These are phyloP conservation scores for Chalaropsis thielavioides DNA, from an alignment of 2,329 filamentous ascomycete genomes.

Conservation along the genomic window DNA sequence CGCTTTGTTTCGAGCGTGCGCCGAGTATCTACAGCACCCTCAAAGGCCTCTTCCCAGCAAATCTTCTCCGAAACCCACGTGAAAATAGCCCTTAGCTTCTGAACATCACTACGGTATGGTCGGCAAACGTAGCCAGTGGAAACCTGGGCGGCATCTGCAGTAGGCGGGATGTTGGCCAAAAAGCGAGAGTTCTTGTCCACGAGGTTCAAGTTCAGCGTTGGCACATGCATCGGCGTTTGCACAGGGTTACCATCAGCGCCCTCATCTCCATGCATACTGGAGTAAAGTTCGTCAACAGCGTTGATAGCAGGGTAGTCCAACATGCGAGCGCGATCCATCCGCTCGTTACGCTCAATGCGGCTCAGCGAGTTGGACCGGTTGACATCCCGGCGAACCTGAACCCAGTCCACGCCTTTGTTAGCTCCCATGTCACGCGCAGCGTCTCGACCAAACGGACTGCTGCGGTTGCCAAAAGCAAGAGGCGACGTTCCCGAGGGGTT, in stretches of 20 bases:
- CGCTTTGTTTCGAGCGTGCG: constrained; percentile 72
- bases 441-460: constrained; percentile 30
- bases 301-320: constrained; percentile 79
- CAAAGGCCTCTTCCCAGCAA: constrained; percentile 87
- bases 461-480: constrained; percentile 23
- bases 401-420: constrained; percentile 60
- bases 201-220: constrained; percentile 60
- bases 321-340: constrained; percentile 84
- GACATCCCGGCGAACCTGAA: constrained; percentile 90
- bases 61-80: constrained; percentile 96
- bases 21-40: constrained; percentile 68
- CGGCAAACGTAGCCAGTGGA: constrained; percentile 87
- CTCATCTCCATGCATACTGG: constrained; percentile 79
- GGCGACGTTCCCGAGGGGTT: constrained; percentile 20
- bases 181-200: constrained; percentile 96
- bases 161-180: constrained; percentile 65
- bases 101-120: constrained; percentile 86
- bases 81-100: constrained; percentile 85
- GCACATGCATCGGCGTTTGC: constrained; percentile 68
- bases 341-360: constrained; percentile 70
- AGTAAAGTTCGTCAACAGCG: constrained; percentile 77
- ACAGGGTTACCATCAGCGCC: constrained; percentile 72
- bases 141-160: constrained; percentile 65
- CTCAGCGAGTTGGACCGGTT: constrained; percentile 91
- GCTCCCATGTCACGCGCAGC: constrained; percentile 56